phyloP scores from a whole-genome alignment of 495 filamentous ascomycete species.

The Penicillium fimorum region DNA sequence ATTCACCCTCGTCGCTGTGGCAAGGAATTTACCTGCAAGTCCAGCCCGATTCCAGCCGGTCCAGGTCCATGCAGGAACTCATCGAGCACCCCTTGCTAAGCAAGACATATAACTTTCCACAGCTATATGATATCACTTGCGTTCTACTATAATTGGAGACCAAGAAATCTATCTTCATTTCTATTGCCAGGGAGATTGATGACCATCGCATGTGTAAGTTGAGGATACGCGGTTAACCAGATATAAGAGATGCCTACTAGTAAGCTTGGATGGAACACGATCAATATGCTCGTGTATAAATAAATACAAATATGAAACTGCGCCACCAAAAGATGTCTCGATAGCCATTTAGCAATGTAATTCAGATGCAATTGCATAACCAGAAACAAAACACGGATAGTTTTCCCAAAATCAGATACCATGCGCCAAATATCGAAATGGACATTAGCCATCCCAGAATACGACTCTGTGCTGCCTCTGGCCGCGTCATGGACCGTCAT shows the following conservation, averaged over 20 bases:
- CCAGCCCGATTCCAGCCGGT: neutral
- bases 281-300: neutral
- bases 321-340: neutral
- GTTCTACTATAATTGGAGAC: neutral
- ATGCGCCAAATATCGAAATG: neutral
- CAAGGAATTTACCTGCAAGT: neutral
- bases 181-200: no score
- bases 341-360: neutral
- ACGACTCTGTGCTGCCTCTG: neutral
- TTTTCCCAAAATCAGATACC: neutral
- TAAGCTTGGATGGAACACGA: no score
- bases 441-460: slow-evolving; percentile 3
- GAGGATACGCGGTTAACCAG: neutral
- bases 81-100: neutral
- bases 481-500: neutral
- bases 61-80: neutral
- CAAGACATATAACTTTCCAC: neutral
- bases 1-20: neutral
- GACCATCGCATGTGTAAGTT: no score
- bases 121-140: neutral
- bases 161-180: neutral
- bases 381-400: neutral
- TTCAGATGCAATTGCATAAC: neutral
- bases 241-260: neutral
- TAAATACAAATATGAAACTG: neutral